Evolutionary conservation across 768 basidiomycete genomes (phyloP).

Genomic region (Boletales sp.): DNA sequence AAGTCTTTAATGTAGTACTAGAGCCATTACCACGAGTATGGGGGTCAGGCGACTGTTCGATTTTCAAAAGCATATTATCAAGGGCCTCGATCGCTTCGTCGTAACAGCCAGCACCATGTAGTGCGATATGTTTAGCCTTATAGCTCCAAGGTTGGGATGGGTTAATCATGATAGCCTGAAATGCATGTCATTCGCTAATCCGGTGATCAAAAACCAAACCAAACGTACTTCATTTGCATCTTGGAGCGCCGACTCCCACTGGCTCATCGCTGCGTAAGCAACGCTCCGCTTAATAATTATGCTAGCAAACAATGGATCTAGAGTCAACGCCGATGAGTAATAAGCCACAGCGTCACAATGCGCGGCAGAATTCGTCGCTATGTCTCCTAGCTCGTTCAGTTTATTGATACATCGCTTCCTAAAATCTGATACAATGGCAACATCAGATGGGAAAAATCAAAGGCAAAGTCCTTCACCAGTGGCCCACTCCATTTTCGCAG

Average conservation of each 20-base stretch:
- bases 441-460: background rate
- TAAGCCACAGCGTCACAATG: conserved; percentile 5
- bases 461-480: background rate
- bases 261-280: background rate
- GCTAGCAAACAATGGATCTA: conserved; percentile 1
- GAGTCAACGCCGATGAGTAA: conserved; percentile 6
- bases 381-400: conserved; percentile 6
- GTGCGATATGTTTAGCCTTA: conserved; percentile 8
- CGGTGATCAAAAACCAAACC: background rate
- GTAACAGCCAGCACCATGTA: conserved; percentile 13
- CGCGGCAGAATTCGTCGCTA: conserved; percentile 1
- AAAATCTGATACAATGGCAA: conserved; percentile 5
- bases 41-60: conserved; percentile 1
- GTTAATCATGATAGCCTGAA: conserved; percentile 12
- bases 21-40: conserved; percentile 3
- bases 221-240: conserved; percentile 13
- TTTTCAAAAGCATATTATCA: conserved; percentile 1
- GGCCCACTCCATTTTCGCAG: conserved; percentile 4
- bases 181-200: background rate
- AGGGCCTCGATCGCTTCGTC: conserved; percentile 15
- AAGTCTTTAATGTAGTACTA: background rate
- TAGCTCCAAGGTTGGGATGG: conserved; percentile 7
- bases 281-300: conserved; percentile 12
- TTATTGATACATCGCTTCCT: conserved; percentile 5
- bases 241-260: conserved; percentile 3